phyloP scores from a whole-genome alignment of 257 asterid genomes.

The Solanum chaucha region DNA sequence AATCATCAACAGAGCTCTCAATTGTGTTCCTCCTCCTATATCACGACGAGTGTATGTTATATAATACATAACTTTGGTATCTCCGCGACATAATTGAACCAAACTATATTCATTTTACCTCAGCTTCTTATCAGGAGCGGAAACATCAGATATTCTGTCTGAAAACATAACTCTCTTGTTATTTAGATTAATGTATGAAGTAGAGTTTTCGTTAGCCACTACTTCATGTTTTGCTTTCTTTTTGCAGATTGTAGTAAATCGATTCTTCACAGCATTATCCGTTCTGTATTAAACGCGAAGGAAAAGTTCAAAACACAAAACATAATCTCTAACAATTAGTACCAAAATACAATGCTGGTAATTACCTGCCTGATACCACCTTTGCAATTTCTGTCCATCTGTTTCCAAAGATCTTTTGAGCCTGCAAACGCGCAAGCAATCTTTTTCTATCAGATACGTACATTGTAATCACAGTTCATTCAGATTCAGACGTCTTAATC shows the following conservation, averaged over 20 bases:
- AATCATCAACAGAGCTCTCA: conserved; percentile 28
- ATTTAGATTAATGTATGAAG: conserved; percentile 54
- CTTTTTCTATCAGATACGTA: neutral
- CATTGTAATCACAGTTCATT: neutral
- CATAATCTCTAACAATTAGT: neutral
- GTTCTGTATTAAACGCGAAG: conserved; percentile 35
- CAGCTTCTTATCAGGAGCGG: conserved; percentile 46
- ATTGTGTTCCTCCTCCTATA: conserved; percentile 35
- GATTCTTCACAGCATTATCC: conserved; percentile 96
- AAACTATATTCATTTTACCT: conserved; percentile 32
- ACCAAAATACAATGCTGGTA: neutral
- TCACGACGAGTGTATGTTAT: conserved; percentile 1
- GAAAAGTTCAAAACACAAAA: neutral
- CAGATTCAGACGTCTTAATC: neutral
- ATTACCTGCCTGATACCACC: conserved; percentile 98
- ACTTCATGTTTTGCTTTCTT: conserved; percentile 83
- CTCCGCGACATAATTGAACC: neutral
- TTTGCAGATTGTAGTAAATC: conserved; percentile 91
- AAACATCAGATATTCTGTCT: conserved; percentile 35
- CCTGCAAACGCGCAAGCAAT: conserved; percentile 29
- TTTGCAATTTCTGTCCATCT: conserved; percentile 98
- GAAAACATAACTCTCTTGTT: conserved; percentile 69
- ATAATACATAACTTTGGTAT: neutral
- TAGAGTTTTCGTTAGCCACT: conserved; percentile 57
- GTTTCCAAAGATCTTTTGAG: conserved; percentile 87